A percentile compares a stretch with the other conserved stretches of the same genome.
Evolutionary conservation across 2,329 filamentous ascomycete species (phyloP).

Genomic region (Dactylellina haptotyla): DNA sequence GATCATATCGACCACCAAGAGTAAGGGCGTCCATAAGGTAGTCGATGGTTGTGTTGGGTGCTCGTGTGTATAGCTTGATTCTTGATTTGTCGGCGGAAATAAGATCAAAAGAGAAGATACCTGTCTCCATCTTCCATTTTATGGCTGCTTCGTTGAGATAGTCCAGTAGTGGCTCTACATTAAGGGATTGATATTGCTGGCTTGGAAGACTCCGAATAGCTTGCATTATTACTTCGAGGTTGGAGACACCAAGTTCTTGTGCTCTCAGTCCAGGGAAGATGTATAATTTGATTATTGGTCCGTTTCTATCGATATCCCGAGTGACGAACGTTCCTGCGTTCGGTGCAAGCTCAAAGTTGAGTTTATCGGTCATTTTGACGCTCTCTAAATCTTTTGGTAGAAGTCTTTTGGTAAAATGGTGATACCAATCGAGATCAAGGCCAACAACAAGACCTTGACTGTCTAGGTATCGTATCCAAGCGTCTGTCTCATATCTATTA

Average conservation of each 20-base stretch:
- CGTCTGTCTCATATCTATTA: conserved; percentile 54
- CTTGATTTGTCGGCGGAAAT: conserved; percentile 55
- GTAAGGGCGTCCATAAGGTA: conserved; percentile 58
- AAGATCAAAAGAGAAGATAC: conserved; percentile 57
- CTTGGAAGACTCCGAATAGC: conserved; percentile 55
- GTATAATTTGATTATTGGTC: conserved; percentile 57
- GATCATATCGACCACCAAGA: conserved; percentile 54
- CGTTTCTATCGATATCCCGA: conserved; percentile 56
- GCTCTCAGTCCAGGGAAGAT: conserved; percentile 57
- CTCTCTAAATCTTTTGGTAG: conserved; percentile 43
- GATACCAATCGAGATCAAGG: conserved; percentile 57
- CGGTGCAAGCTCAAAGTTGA: conserved; percentile 57
- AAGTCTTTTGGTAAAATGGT: conserved; percentile 54
- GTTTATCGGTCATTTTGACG: conserved; percentile 46
- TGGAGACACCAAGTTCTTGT: conserved; percentile 56
- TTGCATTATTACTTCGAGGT: conserved; percentile 55
- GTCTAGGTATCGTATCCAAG: conserved; percentile 54
- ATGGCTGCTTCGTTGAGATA: conserved; percentile 55
- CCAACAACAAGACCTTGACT: conserved; percentile 55
- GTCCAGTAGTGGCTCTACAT: conserved; percentile 56
- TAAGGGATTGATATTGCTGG: conserved; percentile 55
- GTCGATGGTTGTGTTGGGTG: conserved; percentile 55
- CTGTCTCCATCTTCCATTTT: conserved; percentile 56
- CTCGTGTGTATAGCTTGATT: conserved; percentile 58
- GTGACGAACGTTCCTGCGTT: conserved; percentile 57